Evolutionary conservation across 768 basidiomycete species (phyloP), one percentile per base, ranked within the genome.

Genomic region (Daedaleopsis sinensis): DNA sequence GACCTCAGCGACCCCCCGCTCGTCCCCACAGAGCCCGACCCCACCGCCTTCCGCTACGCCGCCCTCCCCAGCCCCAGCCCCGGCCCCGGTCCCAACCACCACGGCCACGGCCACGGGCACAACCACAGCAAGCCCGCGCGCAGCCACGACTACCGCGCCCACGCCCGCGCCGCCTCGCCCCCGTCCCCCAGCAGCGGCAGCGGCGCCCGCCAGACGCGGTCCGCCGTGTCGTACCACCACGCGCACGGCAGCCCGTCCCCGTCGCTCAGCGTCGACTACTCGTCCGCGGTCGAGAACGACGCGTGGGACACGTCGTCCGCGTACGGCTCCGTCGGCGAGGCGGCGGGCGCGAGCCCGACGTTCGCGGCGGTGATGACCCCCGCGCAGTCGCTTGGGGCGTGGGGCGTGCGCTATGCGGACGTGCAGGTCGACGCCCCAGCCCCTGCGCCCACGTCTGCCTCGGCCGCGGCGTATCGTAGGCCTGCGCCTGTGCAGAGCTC

Each of bases 1-100:
- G 78, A 75, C 57, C 21, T 78, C 59, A n/a, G n/a, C n/a, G 39
- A 47, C 47, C 27, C 23, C 15, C 60, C 63, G 13, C 61, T 62
- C 51, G 47, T 61, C 59, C 46, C 63, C 23, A 58, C n/a, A 6
- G 42, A 48, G 11, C 52, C 49, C 42, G 54, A 50, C 13, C 52
- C 49, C 42, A 49, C 44, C 13, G 24, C 52, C 36, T 46, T 24
- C 42, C 35, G 21, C 15, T 51, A 64, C 27, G 27, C 27, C 43
- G 24, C 3, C 2, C 13, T 18, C 39, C 37, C 37, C 37, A 19
- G 42, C 43, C 23, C 55, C 9, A n/a, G n/a, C n/a, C n/a, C n/a
- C n/a, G n/a, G n/a, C n/a, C 39, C 10, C 53, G 21, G 27, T n/a
- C 15, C 12, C 13, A 9, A 27, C 53, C 3, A n/a, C 52, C 19